Conservation (phyloP, 495 filamentous ascomycete genomes). For the Penicillium atrosanguineum region DNA sequence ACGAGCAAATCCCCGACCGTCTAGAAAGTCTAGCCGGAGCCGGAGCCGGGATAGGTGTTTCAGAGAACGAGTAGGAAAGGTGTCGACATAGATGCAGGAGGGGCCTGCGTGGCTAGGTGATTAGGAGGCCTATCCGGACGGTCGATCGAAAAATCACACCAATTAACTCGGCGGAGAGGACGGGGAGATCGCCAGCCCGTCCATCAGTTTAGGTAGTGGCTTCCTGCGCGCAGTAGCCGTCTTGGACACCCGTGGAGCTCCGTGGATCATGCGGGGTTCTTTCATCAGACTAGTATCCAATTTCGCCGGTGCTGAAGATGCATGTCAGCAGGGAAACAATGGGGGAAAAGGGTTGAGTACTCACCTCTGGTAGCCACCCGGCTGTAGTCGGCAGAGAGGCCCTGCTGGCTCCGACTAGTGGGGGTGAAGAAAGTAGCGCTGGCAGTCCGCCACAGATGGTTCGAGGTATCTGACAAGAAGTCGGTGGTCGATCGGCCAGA, state of each 20-base stretch:
- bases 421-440: constrained; percentile 69
- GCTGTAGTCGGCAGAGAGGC: constrained; percentile 65
- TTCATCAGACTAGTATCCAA: constrained; percentile 85
- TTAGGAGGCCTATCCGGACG: constrained; percentile 5
- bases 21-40: not conserved
- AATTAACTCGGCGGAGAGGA: constrained; percentile 43
- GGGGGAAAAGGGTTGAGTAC: constrained; percentile 11
- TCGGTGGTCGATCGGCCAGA: constrained; percentile 52
- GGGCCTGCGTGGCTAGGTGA: constrained; percentile 5
- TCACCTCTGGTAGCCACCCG: constrained; percentile 57
- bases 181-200: constrained; percentile 50
- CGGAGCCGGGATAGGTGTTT: not conserved
- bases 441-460: constrained; percentile 91
- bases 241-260: constrained; percentile 65
- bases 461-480: constrained; percentile 80
- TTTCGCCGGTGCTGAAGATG: constrained; percentile 66
- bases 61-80: constrained; percentile 1
- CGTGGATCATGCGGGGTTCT: constrained; percentile 76
- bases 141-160: constrained; percentile 16
- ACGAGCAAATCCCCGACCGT: not conserved
- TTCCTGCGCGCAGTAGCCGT: constrained; percentile 62
- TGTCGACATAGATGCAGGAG: not conserved
- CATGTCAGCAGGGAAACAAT: constrained; percentile 13
- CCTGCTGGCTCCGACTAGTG: constrained; percentile 54
- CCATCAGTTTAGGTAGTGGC: constrained; percentile 70